Base-by-base conservation (phyloP, 2,329 filamentous ascomycete species). In the Penicillium sp. region DNA sequence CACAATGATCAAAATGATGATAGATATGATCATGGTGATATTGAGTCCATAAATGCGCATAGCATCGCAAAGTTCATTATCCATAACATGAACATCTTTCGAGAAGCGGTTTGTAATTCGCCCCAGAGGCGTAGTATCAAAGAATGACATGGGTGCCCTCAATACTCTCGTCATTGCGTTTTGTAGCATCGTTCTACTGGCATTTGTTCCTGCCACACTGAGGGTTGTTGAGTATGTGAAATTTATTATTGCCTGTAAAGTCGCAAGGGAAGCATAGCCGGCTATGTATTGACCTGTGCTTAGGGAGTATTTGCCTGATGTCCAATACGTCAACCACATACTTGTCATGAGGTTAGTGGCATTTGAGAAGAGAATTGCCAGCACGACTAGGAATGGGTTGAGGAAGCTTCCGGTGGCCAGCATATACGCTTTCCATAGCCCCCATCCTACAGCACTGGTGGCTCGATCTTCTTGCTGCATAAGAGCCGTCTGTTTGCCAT, bases 61-160 rank as follows among this genome's bases (percentile, higher is more conserved):
- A 3, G 90, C 88, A 65, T 97, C 93, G 0, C 88, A 88, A 45
- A 97, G 76, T 57, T 86, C 90, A 71, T 96, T 96, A 75, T 97
- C 94, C 91, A 97, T 95, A 56, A 94, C 90, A 67, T 97, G 91
- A 42, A 97, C 89, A 67, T 99, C 94, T 64, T 93, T 88, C 30
- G 91, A 95, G 74, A 97, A 97, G 16, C 94, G 89, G 71, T 97
- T 97, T 21, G 91, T 96, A 70, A 97, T 97, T 38, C 93, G 88
- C 20, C 94, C 94, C 1, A 97, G 81, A 0, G 94, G 94, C 0
- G 94, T 97, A 0, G 94, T 97, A 66, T 99, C 94, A 75, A 97
- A 97, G 76, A 97, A 97, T 4, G 89, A 88, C 91, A 88, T 87
- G 1, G 85, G 85, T 3, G 85, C 85, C 47, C 84, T 77, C 8